Base-by-base conservation (phyloP, 2,329 filamentous ascomycete genomes). In the Alternaria sp. region DNA sequence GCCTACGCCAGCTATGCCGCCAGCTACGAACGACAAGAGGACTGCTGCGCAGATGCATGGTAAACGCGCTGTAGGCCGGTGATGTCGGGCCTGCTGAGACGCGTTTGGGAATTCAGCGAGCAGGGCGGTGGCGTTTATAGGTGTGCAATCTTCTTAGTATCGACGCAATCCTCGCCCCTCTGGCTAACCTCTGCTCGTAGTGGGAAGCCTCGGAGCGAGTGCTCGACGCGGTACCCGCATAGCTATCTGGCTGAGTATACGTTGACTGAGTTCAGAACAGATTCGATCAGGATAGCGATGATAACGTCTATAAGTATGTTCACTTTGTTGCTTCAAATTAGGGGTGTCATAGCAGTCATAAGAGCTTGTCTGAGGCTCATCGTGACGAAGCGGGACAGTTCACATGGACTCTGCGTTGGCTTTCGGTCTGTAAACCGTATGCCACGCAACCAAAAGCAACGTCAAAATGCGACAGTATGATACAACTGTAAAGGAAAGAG, bases 1-100 rank as follows among this genome's bases (percentile, higher is more conserved):
- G 17, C 99, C 95, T 47, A 96, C 96, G 62, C 96, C 96, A 13
- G 96, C 96, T 21, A 97, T 89, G 70, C 96, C 96, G 65, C 96
- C 96, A 26, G 93, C 96, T 74, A 96, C 91, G 77, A 99, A 99
- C 25, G 9, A 26, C 25, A 26, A 26, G 25, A 93, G 83, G 40
- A 97, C 90, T 6, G 95, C 67, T 97, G 91, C 10, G 93, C 91
- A 66, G 97, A 63, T 43, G 74, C 62, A 50, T 72, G 70, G 55
- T 71, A 67, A 52, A 75, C 46, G 56, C 68, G 74, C 57, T 78
- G 61, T 57, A 73, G 65, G 21, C 56, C 50, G 13, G 71, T 70
- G n/a, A 68, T 55, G 47, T 72, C 62, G 13, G 65, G 61, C 4
- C 57, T 57, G 17, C 67, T 60, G 47, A 69, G 61, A 36, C 30